phyloP scores from a whole-genome alignment of 768 basidiomycete species.

The Pisolithus marmoratus region DNA sequence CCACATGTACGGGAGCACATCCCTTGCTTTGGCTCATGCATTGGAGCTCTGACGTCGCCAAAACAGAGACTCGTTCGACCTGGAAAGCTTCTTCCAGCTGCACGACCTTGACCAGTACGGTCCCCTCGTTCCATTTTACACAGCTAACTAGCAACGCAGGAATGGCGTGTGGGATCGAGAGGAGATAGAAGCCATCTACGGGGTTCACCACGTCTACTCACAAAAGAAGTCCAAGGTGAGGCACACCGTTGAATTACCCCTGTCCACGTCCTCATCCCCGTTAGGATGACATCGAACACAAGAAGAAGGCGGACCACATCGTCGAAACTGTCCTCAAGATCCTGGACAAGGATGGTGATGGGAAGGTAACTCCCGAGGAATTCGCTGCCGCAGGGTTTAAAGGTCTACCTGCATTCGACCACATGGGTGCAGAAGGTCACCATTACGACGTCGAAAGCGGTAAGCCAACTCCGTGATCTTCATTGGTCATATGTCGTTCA shows the following conservation, averaged over 20 bases:
- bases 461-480: slow-evolving; percentile 31
- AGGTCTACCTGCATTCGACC: slow-evolving; percentile 78
- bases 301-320: slow-evolving; percentile 76
- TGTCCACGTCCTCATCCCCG: neutral
- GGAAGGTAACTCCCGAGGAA: slow-evolving; percentile 62
- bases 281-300: slow-evolving; percentile 72
- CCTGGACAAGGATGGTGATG: slow-evolving; percentile 75
- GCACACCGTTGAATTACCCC: neutral
- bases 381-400: slow-evolving; percentile 66
- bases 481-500: too few relatives aligned
- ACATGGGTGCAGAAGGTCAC: slow-evolving; percentile 84
- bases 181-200: slow-evolving; percentile 95
- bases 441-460: slow-evolving; percentile 91
- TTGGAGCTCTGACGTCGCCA: neutral
- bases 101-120: slow-evolving; percentile 85
- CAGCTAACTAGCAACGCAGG: slow-evolving; percentile 29
- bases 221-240: slow-evolving; percentile 71
- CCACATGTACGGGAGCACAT: slow-evolving; percentile 55
- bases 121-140: neutral
- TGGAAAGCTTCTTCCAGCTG: slow-evolving; percentile 87
- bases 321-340: slow-evolving; percentile 61
- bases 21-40: neutral
- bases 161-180: slow-evolving; percentile 79
- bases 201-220: slow-evolving; percentile 88
- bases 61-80: slow-evolving; percentile 72